Percentiles rank a stretch among this genome's conserved stretches.
Evolutionary conservation across 1,139 yeast genomes (phyloP).

Genomic region (Pichia kudriavzevii): DNA sequence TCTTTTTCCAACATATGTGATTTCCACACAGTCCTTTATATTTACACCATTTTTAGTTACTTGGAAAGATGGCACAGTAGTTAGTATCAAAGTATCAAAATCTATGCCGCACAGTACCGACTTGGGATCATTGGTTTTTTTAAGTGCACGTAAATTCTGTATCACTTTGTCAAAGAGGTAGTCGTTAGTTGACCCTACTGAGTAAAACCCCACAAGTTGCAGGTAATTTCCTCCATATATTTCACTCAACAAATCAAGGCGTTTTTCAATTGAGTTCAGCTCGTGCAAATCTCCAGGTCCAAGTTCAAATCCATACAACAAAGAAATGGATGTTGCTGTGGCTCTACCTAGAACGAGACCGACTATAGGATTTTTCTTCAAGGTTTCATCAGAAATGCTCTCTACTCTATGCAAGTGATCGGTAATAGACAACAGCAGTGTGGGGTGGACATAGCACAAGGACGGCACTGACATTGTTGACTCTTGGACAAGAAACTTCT

Average conservation of each 20-base stretch:
- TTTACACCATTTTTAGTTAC: background rate
- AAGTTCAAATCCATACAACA: slow-evolving; percentile 12
- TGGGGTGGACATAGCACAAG: slow-evolving; percentile 14
- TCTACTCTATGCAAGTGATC: slow-evolving; percentile 10
- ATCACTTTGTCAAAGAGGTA: background rate
- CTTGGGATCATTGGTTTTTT: background rate
- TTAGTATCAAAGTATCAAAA: background rate
- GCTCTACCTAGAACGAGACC: slow-evolving; percentile 9
- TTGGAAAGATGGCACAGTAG: background rate
- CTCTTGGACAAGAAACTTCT: no score
- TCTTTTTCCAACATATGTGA: background rate
- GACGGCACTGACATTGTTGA: no score
- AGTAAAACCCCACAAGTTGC: slow-evolving; percentile 14
- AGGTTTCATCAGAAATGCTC: background rate
- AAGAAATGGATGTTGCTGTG: slow-evolving; percentile 3
- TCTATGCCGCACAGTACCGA: background rate
- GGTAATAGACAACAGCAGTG: slow-evolving; percentile 9
- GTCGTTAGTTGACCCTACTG: background rate
- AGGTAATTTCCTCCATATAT: slow-evolving; percentile 15
- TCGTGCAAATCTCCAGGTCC: slow-evolving; percentile 1
- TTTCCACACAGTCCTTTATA: background rate
- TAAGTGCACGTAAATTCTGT: background rate
- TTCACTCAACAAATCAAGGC: slow-evolving; percentile 9
- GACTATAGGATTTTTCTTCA: background rate
- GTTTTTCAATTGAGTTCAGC: background rate